Percentiles rank a stretch among this genome's conserved stretches.
These are phyloP conservation scores for Metschnikowia similis DNA, from an alignment of 805 yeast species.

Conservation along the genomic window DNA sequence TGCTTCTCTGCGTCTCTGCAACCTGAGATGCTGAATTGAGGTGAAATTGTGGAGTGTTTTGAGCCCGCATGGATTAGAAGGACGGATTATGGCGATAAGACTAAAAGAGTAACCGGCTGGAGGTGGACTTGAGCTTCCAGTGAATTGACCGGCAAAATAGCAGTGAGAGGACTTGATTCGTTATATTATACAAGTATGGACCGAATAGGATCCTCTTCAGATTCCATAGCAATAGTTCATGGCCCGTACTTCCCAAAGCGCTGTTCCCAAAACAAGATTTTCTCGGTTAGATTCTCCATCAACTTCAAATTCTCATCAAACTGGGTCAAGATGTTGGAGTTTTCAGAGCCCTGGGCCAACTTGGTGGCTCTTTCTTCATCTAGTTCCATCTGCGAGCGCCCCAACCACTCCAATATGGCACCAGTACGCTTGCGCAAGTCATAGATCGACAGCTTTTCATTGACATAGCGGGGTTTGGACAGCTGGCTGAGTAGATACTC, in stretches of 20 bases:
- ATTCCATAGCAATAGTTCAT: conserved; percentile 7
- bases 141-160: too few species aligned
- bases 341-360: conserved; percentile 7
- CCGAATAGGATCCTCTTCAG: neutral
- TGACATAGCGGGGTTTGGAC: conserved; percentile 80
- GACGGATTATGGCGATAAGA: too few species aligned
- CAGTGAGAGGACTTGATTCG: too few species aligned
- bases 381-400: conserved; percentile 80
- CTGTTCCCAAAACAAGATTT: conserved; percentile 76
- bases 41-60: too few species aligned
- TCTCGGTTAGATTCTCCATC: conserved; percentile 72
- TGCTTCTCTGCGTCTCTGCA: too few species aligned
- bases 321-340: conserved; percentile 8
- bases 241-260: conserved; percentile 54
- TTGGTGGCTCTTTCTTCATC: conserved; percentile 48
- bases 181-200: too few species aligned
- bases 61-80: too few species aligned
- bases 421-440: conserved; percentile 88
- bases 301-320: conserved; percentile 57
- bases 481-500: conserved; percentile 61
- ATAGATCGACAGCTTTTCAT: conserved; percentile 63
- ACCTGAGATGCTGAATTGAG: too few species aligned
- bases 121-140: too few species aligned
- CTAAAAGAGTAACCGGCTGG: too few species aligned
- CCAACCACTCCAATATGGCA: conserved; percentile 87